Evolutionary conservation across 2,329 filamentous ascomycete genomes (phyloP).

Genomic region (Penicillium sp.): DNA sequence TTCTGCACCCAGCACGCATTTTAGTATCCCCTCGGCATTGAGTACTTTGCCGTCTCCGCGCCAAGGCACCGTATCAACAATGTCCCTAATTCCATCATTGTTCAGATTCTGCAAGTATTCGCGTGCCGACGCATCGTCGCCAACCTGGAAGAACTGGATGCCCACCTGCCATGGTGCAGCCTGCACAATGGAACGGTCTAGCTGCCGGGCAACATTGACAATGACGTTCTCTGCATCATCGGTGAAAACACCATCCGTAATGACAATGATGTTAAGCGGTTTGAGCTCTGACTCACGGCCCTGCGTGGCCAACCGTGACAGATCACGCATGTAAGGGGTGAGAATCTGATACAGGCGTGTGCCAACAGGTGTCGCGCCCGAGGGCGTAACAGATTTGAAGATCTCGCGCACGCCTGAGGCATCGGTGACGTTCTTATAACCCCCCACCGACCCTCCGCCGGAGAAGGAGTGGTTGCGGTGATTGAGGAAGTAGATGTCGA

Average conservation of each 20-base stretch:
- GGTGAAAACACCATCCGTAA: conserved; percentile 83
- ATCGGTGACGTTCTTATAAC: conserved; percentile 69
- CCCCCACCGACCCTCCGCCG: conserved; percentile 48
- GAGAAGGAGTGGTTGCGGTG: conserved; percentile 49
- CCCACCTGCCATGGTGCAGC: conserved; percentile 79
- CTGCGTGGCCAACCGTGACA: conserved; percentile 52
- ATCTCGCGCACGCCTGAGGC: conserved; percentile 66
- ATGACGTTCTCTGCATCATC: conserved; percentile 79
- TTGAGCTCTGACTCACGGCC: conserved; percentile 57
- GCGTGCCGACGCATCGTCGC: conserved; percentile 69
- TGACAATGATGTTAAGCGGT: conserved; percentile 87
- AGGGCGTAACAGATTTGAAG: conserved; percentile 70
- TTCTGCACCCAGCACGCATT: conserved; percentile 80
- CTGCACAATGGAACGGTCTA: conserved; percentile 58
- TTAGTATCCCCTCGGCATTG: conserved; percentile 74
- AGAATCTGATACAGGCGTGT: conserved; percentile 73
- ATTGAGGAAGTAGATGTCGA: conserved; percentile 93
- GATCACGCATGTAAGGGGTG: conserved; percentile 68
- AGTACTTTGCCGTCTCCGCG: conserved; percentile 57
- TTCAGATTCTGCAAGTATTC: conserved; percentile 69
- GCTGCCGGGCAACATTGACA: conserved; percentile 67
- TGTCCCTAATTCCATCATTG: conserved; percentile 67
- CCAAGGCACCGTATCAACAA: conserved; percentile 89
- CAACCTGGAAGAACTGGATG: conserved; percentile 96
- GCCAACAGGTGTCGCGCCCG: conserved; percentile 75